Percentiles rank a stretch among this genome's conserved stretches.
phyloP scores from a whole-genome alignment of 768 basidiomycete genomes.

The Pulveroboletus frians region DNA sequence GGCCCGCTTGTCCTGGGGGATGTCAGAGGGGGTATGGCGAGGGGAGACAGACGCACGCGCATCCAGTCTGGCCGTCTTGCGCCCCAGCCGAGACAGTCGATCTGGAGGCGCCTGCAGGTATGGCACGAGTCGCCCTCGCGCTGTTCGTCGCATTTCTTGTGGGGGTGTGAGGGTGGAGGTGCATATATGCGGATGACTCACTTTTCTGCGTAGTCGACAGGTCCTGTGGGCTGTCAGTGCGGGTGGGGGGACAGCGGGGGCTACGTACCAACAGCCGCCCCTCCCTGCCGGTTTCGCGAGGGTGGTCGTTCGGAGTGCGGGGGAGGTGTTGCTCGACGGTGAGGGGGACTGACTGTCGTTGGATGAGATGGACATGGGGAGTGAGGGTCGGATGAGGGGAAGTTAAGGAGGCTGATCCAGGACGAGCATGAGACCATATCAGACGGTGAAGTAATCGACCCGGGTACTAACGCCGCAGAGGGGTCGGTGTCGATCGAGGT shows the following conservation, averaged over 20 bases:
- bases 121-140: constrained; percentile 75
- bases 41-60: constrained; percentile 47
- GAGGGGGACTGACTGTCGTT: constrained; percentile 47
- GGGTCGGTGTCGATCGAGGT: constrained; percentile 24
- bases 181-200: constrained; percentile 26
- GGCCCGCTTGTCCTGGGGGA: constrained; percentile 67
- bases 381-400: too few relatives aligned
- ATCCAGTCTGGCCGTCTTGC: constrained; percentile 85
- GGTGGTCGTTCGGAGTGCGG: constrained; percentile 41
- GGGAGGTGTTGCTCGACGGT: constrained; percentile 41
- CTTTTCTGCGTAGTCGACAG: constrained; percentile 78
- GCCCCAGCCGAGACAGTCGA: constrained; percentile 84
- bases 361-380: constrained; percentile 53
- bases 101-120: constrained; percentile 75
- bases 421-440: constrained; percentile 28
- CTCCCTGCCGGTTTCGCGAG: constrained; percentile 57
- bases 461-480: constrained; percentile 32
- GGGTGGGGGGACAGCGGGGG: not conserved
- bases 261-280: constrained; percentile 40
- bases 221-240: constrained; percentile 46
- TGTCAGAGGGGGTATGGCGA: constrained; percentile 14
- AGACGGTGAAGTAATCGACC: constrained; percentile 29
- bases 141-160: constrained; percentile 85
- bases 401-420: constrained; percentile 26
- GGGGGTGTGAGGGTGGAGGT: constrained; percentile 4